Percentiles rank a stretch among this genome's conserved stretches.
phyloP scores from a whole-genome alignment of 495 filamentous ascomycete genomes.

The Aspergillus kassunensis region DNA sequence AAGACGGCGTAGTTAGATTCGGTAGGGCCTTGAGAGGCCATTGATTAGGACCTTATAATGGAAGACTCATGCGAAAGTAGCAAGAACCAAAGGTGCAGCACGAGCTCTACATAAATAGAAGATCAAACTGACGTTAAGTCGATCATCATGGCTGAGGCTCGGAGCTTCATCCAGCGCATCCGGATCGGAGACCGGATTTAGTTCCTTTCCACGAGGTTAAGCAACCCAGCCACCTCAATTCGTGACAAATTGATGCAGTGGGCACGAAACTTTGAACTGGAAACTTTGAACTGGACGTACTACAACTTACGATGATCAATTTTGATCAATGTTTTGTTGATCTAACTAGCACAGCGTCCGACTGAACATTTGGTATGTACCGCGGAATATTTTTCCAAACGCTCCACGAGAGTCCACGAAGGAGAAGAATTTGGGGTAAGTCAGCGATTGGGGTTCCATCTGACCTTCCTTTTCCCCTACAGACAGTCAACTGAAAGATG shows the following conservation, averaged over 20 bases:
- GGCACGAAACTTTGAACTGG: too few relatives aligned
- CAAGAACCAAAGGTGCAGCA: too few relatives aligned
- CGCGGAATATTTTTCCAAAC: conserved; percentile 50
- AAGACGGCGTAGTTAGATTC: conserved; percentile 64
- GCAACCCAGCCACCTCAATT: too few relatives aligned
- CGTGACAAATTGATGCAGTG: too few relatives aligned
- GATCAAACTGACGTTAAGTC: too few relatives aligned
- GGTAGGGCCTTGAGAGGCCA: conserved; percentile 14
- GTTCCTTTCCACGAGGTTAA: background rate
- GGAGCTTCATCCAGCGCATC: background rate
- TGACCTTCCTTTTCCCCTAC: conserved; percentile 51
- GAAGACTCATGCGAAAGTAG: too few relatives aligned
- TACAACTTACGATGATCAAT: too few relatives aligned
- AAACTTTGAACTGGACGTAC: too few relatives aligned
- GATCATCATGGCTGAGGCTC: background rate
- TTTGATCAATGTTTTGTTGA: too few relatives aligned
- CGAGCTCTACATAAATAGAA: too few relatives aligned
- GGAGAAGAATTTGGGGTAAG: conserved; percentile 50
- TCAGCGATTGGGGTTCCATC: conserved; percentile 36
- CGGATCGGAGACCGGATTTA: background rate
- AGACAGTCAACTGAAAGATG: conserved; percentile 35
- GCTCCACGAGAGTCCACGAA: conserved; percentile 44
- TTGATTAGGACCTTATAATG: background rate
- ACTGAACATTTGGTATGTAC: conserved; percentile 40
- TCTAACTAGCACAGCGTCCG: background rate